Evolutionary conservation across 2,329 filamentous ascomycete species (phyloP), one percentile per base, ranked within the genome.

Genomic region (Lachnellula subtilissima): DNA sequence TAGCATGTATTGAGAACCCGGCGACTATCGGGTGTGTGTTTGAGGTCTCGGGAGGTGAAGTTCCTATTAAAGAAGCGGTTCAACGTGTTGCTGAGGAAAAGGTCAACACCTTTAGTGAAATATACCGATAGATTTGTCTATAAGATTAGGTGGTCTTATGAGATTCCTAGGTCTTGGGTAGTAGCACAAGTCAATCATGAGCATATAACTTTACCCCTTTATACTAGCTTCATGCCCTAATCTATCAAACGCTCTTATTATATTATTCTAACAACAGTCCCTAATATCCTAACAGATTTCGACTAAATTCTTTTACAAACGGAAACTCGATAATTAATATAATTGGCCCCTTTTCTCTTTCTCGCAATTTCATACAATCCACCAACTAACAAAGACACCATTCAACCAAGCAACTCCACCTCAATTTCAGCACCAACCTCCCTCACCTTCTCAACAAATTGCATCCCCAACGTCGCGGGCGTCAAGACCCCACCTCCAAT

Each of bases 401-500:
- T 8, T 39, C 42, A 46, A 46, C 8, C 42, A 46, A 19, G 14
- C 42, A 46, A 46, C 35, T 37, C 28, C 28, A 39, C n/a, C 14
- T 22, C 28, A 50, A 51, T 15, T 11, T 9, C 11, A 28, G 39
- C 17, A 42, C 19, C 49, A 12, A 32, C 36, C 23, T 43, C 19
- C 25, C 49, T 7, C 7, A 42, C 25, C 49, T 42, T 42, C 35
- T 43, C 40, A 12, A 48, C 46, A 48, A 48, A 48, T 3, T 5
- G 14, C 46, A 53, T 73, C 6, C 77, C 78, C 58, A 81, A 54
- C 35, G 69, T 74, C 19, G 76, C 74, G 19, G 78, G 70, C 1
- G 78, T 81, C 17, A 79, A 68, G 45, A 79, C 71, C 4, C 78
- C 78, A 19, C 74, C 72, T 2, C 74, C 69, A 19, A 76, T 70